These are phyloP conservation scores for Coemansia brasiliensis DNA, from an alignment of 192 early-diverging fungal species.

Conservation along the genomic window DNA sequence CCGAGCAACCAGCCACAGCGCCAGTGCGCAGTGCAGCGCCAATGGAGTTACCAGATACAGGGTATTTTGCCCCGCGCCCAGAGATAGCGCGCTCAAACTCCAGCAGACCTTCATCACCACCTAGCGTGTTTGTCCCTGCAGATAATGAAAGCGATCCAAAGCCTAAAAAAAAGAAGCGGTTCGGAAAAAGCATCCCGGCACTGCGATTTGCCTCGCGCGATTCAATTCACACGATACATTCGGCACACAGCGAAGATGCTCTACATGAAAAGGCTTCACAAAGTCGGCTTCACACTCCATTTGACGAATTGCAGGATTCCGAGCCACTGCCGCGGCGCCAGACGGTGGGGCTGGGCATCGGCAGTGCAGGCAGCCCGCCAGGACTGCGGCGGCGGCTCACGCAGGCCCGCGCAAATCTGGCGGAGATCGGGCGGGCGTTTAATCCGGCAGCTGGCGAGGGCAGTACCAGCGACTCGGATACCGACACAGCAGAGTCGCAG, in stretches of 20 bases:
- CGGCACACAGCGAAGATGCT: constrained; percentile 5
- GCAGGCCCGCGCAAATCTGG: constrained; percentile 22
- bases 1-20: constrained; percentile 29
- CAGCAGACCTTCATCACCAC: constrained; percentile 2
- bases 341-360: constrained; percentile 2
- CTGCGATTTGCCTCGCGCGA: constrained; percentile 42
- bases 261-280: background rate
- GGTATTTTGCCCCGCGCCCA: constrained; percentile 47
- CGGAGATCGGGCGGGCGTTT: constrained; percentile 27
- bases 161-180: constrained; percentile 1
- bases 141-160: background rate
- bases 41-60: constrained; percentile 32
- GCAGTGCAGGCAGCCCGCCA: constrained; percentile 4
- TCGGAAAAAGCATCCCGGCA: constrained; percentile 6
- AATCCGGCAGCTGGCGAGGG: constrained; percentile 19
- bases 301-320: background rate
- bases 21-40: constrained; percentile 12
- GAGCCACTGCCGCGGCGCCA: background rate
- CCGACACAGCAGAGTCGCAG: constrained; percentile 11
- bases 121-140: constrained; percentile 6
- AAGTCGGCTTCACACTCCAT: constrained; percentile 24
- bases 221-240: constrained; percentile 41
- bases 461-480: constrained; percentile 27
- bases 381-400: constrained; percentile 43
- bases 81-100: constrained; percentile 14